phyloP scores from a whole-genome alignment of 768 basidiomycete species.

The Paxillus ammoniavirescens region DNA sequence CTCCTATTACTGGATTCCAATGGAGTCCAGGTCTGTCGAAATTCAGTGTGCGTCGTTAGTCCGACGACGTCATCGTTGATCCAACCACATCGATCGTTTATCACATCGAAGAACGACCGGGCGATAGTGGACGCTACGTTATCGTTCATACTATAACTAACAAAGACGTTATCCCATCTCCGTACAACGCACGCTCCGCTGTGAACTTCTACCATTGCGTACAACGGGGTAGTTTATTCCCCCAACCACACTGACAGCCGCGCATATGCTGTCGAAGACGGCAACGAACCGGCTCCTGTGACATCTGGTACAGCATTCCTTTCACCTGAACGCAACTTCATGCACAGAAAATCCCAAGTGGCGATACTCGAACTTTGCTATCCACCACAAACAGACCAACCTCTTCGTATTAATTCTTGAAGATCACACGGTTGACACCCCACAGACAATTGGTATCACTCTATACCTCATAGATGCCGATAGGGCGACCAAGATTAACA shows the following conservation, averaged over 20 bases:
- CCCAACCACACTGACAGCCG: conserved; percentile 51
- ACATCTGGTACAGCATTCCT: conserved; percentile 49
- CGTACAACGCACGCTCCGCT: conserved; percentile 51
- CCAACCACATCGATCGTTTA: conserved; percentile 41
- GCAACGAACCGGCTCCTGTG: conserved; percentile 39
- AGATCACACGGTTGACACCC: conserved; percentile 53
- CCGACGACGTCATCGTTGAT: conserved; percentile 53
- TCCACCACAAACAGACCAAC: conserved; percentile 49
- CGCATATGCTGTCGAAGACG: conserved; percentile 41
- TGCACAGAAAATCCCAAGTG: conserved; percentile 24
- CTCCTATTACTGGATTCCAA: too few species aligned
- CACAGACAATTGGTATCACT: conserved; percentile 42
- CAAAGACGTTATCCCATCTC: conserved; percentile 48
- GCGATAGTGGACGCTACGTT: conserved; percentile 48
- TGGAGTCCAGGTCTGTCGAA: too few species aligned
- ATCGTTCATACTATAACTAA: conserved; percentile 46
- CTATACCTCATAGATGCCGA: conserved; percentile 53
- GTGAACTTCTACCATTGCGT: conserved; percentile 55
- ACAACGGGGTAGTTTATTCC: conserved; percentile 51
- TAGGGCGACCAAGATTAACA: conserved; percentile 35
- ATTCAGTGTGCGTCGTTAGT: neutral
- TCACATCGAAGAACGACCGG: conserved; percentile 58
- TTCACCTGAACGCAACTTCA: conserved; percentile 5
- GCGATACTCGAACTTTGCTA: conserved; percentile 48
- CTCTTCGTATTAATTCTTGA: conserved; percentile 61